These are phyloP conservation scores for Colletotrichum camelliae DNA, from an alignment of 2,329 filamentous ascomycete species.

Conservation along the genomic window DNA sequence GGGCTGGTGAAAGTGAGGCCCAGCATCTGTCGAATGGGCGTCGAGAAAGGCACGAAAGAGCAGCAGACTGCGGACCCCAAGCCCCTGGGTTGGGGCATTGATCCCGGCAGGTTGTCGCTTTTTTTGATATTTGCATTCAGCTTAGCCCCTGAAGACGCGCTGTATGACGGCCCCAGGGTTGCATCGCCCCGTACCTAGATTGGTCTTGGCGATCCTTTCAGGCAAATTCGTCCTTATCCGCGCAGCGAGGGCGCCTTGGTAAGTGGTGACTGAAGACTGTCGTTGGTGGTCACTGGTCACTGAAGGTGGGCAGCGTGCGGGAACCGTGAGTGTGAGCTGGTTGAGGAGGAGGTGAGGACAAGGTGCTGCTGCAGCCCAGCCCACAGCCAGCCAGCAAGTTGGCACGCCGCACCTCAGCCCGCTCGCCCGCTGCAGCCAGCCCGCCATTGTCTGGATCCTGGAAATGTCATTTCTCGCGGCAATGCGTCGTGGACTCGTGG, in stretches of 20 bases:
- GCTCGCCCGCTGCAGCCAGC: not conserved
- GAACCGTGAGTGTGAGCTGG: not conserved
- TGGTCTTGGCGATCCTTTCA: conserved; percentile 10
- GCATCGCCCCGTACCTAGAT: conserved; percentile 3
- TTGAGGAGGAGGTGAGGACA: not conserved
- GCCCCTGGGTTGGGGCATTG: not conserved
- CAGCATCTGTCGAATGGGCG: not conserved
- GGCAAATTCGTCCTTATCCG: not conserved
- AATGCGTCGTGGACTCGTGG: conserved; percentile 6
- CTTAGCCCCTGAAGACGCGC: conserved; percentile 8
- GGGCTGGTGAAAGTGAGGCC: not conserved
- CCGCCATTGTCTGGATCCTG: not conserved
- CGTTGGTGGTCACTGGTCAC: not conserved
- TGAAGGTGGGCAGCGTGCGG: not conserved
- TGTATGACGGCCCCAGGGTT: conserved; percentile 1
- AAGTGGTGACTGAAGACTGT: not conserved
- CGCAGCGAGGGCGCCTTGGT: not conserved
- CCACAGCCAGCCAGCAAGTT: not conserved
- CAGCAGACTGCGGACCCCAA: not conserved
- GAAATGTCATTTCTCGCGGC: conserved; percentile 18
- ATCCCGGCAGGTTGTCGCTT: not conserved
- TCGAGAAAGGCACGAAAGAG: not conserved
- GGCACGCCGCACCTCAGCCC: not conserved
- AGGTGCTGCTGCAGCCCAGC: not conserved
- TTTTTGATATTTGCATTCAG: conserved; percentile 12